Evolutionary conservation across 805 yeast genomes (phyloP), one percentile per base, ranked within the genome.

Genomic region (Candida krabiensis): DNA sequence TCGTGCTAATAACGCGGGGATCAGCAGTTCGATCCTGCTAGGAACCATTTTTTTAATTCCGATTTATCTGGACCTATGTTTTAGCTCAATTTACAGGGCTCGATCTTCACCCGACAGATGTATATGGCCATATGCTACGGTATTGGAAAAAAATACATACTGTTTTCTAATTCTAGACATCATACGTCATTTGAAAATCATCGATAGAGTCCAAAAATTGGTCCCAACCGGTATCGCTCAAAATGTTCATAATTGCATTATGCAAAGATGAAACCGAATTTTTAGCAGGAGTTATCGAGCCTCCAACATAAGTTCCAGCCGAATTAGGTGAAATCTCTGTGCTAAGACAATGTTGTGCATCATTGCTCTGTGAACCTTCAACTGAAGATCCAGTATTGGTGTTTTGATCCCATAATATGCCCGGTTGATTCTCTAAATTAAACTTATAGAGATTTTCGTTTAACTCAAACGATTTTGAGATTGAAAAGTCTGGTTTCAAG

Each of bases 11-110:
- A 63, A 63, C 68, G 67, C 68, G 64, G 60, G 60, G 86, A 79
- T 80, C 86, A 78, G 84, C 86, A 77, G 86, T 80, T 80, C 86
- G 86, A 80, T 79, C 86, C 86, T 77, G 86, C 84, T 78, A 79
- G 84, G 84, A 84, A 80, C 79, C 86, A 80, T 56, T 64, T 53
- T 31, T 53, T 60, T 43, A 12, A 28, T 29, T n/a, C n/a, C n/a
- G n/a, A n/a, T n/a, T n/a, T n/a, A n/a, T n/a, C n/a, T n/a, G n/a
- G n/a, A n/a, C n/a, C n/a, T n/a, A n/a, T n/a, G n/a, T n/a, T n/a
- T n/a, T n/a, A n/a, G n/a, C n/a, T n/a, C n/a, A n/a, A n/a, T n/a
- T n/a, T n/a, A n/a, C n/a, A n/a, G n/a, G n/a, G n/a, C n/a, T n/a
- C n/a, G n/a, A n/a, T n/a, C n/a, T n/a, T n/a, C n/a, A n/a, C n/a